Evolutionary conservation across 2,329 filamentous ascomycete species (phyloP).

Genomic region (Berkeleyomyces basicola): DNA sequence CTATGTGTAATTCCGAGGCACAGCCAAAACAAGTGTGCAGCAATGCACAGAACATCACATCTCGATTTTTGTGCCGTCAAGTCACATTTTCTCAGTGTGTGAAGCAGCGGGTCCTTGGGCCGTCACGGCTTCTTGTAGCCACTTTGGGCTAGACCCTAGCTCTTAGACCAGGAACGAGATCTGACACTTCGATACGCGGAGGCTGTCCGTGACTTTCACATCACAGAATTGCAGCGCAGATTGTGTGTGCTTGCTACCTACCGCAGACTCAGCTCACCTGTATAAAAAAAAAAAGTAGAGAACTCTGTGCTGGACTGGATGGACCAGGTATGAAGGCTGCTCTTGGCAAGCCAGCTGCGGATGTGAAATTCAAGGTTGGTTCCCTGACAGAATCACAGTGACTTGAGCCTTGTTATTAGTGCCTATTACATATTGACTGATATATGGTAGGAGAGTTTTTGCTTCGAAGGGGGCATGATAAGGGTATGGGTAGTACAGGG

Average conservation of each 20-base stretch:
- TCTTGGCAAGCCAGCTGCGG: not conserved
- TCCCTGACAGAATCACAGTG: not conserved
- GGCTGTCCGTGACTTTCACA: not conserved
- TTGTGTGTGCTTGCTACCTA: not conserved
- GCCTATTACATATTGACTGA: no score
- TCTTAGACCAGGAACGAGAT: not conserved
- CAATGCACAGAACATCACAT: not conserved
- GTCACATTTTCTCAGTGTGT: not conserved
- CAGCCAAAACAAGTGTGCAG: no score
- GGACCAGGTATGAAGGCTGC: not conserved
- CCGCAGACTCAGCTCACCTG: not conserved
- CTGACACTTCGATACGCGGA: not conserved
- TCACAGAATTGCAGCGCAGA: not conserved
- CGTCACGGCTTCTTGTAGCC: not conserved
- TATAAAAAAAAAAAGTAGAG: not conserved
- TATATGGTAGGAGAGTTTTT: no score
- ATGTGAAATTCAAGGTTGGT: not conserved
- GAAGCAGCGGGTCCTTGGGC: not conserved
- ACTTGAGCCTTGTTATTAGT: no score
- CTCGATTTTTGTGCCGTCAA: not conserved
- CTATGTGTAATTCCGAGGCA: no score
- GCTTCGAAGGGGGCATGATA: no score
- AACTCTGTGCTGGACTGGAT: not conserved
- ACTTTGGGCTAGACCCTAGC: not conserved
- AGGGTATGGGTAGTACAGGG: no score